Base-by-base conservation (phyloP, 441 rosid genomes). In the Erodium moschatum region DNA sequence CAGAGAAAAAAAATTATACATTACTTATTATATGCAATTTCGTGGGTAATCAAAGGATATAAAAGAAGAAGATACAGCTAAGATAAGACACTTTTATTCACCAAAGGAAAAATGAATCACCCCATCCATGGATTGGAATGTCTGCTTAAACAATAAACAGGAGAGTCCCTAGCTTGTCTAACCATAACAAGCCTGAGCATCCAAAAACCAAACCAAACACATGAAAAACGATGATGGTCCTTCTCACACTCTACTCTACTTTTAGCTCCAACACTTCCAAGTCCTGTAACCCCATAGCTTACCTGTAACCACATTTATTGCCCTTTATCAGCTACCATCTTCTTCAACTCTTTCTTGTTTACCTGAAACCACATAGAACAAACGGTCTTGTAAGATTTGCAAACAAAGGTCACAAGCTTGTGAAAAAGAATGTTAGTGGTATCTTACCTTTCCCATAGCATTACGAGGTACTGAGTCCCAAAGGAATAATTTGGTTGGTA, bases 401-500 rank as follows among this genome's bases (percentile, higher is more conserved):
- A 54, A 54, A n/a, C 56, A 13, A 48, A 52, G 19, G 19, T 52
- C 6, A 42, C 6, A 12, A 56, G 67, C 54, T 50, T 56, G 68
- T 46, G 42, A 21, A 52, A 15, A 44, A 13, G 66, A 16, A 44
- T 12, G 44, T 5, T 19, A 58, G 31, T 4, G 60, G 75, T 12
- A 63, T 52, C 24, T 40, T 40, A 94, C 97, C 97, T 94, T 91
- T 73, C 99, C 97, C 99, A 94, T 94, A 19, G 99, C 97, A 73
- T 94, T 91, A 20, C 97, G 97, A 12, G 99, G 99, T 63, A 94
- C 77, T 6, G 87, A 82, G 33, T 94, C 92, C 98, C 97, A 89
- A 73, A 94, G 62, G 73, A 88, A 80, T 77, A 94, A 72, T 60
- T 81, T 84, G 33, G 94, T 89, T 69, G 99, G 99, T 54, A 88